A percentile compares a stretch with the other conserved stretches of the same genome.
phyloP scores from a whole-genome alignment of 495 filamentous ascomycete genomes.

The Neurospora discreta region DNA sequence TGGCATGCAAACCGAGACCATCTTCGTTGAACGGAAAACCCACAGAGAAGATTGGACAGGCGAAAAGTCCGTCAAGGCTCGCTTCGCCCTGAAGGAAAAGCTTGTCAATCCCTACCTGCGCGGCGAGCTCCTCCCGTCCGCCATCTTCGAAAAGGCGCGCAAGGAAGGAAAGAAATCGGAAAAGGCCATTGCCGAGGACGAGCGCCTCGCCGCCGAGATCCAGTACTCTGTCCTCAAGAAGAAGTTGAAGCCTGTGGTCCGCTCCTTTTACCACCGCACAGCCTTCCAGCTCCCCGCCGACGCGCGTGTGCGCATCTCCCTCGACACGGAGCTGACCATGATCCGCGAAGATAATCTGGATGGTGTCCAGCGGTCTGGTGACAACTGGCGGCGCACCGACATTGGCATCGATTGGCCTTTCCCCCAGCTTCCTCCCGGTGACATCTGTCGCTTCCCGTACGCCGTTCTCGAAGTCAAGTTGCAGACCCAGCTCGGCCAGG shows the following conservation, averaged over 20 bases:
- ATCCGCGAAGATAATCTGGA: constrained; percentile 90
- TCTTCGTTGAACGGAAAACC: constrained; percentile 96
- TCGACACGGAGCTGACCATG: constrained; percentile 95
- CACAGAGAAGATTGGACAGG: constrained; percentile 99
- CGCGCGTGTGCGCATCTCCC: constrained; percentile 88
- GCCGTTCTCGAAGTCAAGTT: constrained; percentile 96
- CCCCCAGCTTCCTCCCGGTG: constrained; percentile 70
- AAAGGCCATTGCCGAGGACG: constrained; percentile 79
- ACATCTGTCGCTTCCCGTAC: constrained; percentile 88
- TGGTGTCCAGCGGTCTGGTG: constrained; percentile 59
- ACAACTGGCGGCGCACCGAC: constrained; percentile 95
- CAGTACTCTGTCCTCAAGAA: constrained; percentile 86
- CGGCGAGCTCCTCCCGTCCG: constrained; percentile 68
- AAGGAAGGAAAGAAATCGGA: constrained; percentile 87
- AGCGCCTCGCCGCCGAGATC: constrained; percentile 80
- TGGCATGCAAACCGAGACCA: constrained; percentile 84
- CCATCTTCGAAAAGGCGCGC: constrained; percentile 86
- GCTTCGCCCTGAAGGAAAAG: constrained; percentile 93
- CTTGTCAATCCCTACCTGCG: constrained; percentile 81
- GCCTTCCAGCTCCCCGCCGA: constrained; percentile 97
- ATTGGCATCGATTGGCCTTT: constrained; percentile 97
- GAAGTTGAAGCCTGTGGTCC: constrained; percentile 70
- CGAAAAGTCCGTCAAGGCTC: constrained; percentile 96
- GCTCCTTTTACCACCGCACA: constrained; percentile 94
- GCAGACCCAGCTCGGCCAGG: constrained; percentile 93